A percentile compares a stretch with the other conserved stretches of the same genome.
phyloP scores from a whole-genome alignment of 139 green algal genomes.

The Chlamydomonas applanata region DNA sequence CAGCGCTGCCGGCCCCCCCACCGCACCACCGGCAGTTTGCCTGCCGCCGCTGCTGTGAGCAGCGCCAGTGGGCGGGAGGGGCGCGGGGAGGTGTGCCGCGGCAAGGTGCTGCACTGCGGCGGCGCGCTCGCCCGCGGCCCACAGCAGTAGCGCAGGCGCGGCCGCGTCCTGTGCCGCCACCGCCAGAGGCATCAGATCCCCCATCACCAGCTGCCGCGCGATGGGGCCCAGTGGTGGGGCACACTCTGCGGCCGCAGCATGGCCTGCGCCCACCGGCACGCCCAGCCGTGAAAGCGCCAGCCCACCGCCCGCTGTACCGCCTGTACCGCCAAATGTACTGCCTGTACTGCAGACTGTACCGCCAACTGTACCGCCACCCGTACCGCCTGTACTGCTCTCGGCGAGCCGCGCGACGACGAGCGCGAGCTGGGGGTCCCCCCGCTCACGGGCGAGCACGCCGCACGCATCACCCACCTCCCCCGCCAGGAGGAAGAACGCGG shows the following conservation, averaged over 20 bases:
- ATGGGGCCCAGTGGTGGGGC: too few species aligned
- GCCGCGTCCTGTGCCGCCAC: conserved; percentile 12
- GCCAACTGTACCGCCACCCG: too few species aligned
- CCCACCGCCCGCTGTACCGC: too few species aligned
- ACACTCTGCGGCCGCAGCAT: neutral
- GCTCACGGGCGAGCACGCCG: conserved; percentile 61
- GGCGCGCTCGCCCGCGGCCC: neutral
- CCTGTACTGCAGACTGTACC: too few species aligned
- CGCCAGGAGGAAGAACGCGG: conserved; percentile 86
- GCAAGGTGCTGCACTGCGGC: conserved; percentile 11
- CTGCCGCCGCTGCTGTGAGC: too few species aligned
- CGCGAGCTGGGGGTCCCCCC: conserved; percentile 77
- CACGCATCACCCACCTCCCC: conserved; percentile 55
- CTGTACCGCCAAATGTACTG: too few species aligned
- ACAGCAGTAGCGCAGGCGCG: conserved; percentile 16
- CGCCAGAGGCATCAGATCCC: conserved; percentile 29
- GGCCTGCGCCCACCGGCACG: conserved; percentile 3
- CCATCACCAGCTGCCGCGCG: too few species aligned
- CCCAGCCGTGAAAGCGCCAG: too few species aligned
- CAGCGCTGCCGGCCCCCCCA: too few species aligned
- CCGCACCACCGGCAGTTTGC: too few species aligned
- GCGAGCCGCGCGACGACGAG: conserved; percentile 63
- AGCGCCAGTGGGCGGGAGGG: neutral
- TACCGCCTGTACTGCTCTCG: too few species aligned
- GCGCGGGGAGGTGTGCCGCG: neutral